phyloP scores from a whole-genome alignment of 202 grass and related monocot species.

The Cymbopogon flexuosus region DNA sequence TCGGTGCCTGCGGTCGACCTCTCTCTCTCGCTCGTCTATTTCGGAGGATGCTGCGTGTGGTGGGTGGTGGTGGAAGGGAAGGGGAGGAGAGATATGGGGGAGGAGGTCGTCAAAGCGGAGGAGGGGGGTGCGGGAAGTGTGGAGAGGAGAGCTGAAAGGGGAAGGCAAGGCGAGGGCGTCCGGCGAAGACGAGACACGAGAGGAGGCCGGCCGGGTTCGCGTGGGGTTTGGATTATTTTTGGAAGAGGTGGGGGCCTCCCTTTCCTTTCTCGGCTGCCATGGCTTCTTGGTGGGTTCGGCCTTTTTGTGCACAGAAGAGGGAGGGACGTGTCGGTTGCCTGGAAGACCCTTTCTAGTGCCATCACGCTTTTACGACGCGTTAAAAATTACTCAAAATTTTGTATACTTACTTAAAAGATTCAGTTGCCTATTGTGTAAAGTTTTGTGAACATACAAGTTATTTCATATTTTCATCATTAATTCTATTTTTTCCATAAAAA shows the following conservation, averaged over 20 bases:
- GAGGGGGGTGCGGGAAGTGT: conserved; percentile 26
- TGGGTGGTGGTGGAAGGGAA: neutral
- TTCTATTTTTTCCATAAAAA: too few species aligned
- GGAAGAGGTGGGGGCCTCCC: neutral
- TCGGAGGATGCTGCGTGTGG: neutral
- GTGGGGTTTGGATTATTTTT: conserved; percentile 9
- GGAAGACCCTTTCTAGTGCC: neutral
- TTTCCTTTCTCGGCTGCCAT: neutral
- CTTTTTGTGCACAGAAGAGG: neutral
- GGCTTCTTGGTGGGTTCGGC: neutral
- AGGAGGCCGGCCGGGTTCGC: neutral
- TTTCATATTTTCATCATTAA: too few species aligned
- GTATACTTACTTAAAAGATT: neutral
- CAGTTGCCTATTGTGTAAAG: too few species aligned
- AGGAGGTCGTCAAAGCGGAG: conserved; percentile 35
- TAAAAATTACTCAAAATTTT: neutral
- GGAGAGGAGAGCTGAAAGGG: conserved; percentile 28
- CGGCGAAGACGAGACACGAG: neutral
- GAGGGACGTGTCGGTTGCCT: neutral
- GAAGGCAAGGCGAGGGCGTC: neutral
- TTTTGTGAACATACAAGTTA: too few species aligned
- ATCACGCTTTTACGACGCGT: neutral
- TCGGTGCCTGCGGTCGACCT: neutral
- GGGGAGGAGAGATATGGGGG: conserved; percentile 18
- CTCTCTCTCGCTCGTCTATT: neutral